Conservation (phyloP, 164 flowering plant species). For the Nelumbo lutea region DNA sequence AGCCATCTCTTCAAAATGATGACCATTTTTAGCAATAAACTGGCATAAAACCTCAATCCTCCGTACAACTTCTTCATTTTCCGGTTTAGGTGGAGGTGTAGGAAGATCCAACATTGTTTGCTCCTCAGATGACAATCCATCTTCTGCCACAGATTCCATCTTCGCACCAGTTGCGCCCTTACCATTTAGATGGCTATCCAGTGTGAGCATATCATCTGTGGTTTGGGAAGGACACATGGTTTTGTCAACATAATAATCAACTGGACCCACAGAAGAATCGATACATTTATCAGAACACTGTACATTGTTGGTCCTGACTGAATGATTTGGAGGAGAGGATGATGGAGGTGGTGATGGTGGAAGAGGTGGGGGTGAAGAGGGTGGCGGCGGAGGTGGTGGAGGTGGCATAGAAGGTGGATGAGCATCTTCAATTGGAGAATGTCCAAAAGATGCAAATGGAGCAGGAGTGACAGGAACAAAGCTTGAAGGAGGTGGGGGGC, state of each 20-base stretch:
- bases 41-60: constrained; percentile 45
- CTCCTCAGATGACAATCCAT: constrained; percentile 9
- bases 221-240: background rate
- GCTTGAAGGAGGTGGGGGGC: constrained; percentile 24
- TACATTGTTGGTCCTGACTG: constrained; percentile 10
- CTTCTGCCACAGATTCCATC: constrained; percentile 9
- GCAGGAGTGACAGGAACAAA: constrained; percentile 23
- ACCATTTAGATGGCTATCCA: constrained; percentile 2
- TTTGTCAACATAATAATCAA: constrained; percentile 11
- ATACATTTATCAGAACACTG: constrained; percentile 3
- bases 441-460: constrained; percentile 18
- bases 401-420: constrained; percentile 22
- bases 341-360: constrained; percentile 29
- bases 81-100: constrained; percentile 43
- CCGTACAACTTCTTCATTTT: constrained; percentile 22
- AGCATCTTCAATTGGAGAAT: constrained; percentile 15
- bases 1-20: constrained; percentile 37
- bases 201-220: constrained; percentile 9
- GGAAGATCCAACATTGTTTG: constrained; percentile 17
- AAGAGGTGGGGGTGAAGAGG: constrained; percentile 29
- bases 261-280: constrained; percentile 6
- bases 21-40: constrained; percentile 47
- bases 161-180: constrained; percentile 13
- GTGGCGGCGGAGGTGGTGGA: constrained; percentile 12
- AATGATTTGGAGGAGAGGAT: constrained; percentile 11